phyloP scores from a whole-genome alignment of 2,329 filamentous ascomycete species.

The Alternaria burnsii region DNA sequence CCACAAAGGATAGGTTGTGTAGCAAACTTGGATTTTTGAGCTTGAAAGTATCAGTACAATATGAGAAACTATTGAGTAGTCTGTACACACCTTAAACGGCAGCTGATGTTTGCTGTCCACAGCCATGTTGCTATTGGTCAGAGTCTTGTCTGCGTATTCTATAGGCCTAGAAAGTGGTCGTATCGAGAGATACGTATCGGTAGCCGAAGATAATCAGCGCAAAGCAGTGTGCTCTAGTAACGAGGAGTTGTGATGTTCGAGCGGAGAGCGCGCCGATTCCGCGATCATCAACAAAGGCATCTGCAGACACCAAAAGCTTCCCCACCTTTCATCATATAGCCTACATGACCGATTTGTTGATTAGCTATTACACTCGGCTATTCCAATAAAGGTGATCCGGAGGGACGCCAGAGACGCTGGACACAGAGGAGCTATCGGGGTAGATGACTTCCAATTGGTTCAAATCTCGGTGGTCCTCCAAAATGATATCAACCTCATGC shows the following conservation, averaged over 20 bases:
- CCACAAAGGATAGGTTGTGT: conserved; percentile 62
- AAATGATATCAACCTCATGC: conserved; percentile 19
- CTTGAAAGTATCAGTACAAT: conserved; percentile 42
- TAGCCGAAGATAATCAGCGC: not conserved
- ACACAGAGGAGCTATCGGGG: conserved; percentile 10
- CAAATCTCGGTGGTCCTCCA: conserved; percentile 20
- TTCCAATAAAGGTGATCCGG: conserved; percentile 9
- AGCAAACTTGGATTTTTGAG: conserved; percentile 65
- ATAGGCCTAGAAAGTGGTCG: not conserved
- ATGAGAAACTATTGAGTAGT: not conserved
- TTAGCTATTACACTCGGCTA: conserved; percentile 9
- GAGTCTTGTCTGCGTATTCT: not conserved
- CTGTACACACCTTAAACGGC: conserved; percentile 54
- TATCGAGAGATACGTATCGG: not conserved
- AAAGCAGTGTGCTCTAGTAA: not conserved
- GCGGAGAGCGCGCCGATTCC: not conserved
- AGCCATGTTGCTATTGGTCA: conserved; percentile 26
- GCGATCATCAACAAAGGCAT: not conserved
- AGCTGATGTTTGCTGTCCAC: conserved; percentile 44
- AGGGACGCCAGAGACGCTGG: conserved; percentile 1
- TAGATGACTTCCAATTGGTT: conserved; percentile 18
- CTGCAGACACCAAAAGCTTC: conserved; percentile 9
- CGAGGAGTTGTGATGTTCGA: not conserved
- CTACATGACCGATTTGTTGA: conserved; percentile 15
- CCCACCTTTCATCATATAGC: conserved; percentile 28